Conservation (phyloP, 2,329 filamentous ascomycete species). For the Fusarium tuaranense region DNA sequence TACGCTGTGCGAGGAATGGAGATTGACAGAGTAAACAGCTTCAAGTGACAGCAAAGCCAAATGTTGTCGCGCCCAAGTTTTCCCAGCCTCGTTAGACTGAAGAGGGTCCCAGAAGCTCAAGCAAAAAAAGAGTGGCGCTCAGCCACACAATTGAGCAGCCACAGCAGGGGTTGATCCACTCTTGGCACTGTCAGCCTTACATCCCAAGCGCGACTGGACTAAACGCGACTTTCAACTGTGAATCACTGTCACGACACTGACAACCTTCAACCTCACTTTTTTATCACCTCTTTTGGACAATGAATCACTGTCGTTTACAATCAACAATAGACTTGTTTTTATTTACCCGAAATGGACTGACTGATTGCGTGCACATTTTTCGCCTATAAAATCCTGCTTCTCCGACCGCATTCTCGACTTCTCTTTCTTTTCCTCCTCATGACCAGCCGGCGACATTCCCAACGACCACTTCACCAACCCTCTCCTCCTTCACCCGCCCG, state of each 20-base stretch:
- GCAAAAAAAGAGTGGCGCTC: background rate
- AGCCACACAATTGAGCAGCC: constrained; percentile 30
- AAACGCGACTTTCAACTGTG: constrained; percentile 6
- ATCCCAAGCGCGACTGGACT: constrained; percentile 7
- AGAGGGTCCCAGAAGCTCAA: background rate
- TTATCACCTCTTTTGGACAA: background rate
- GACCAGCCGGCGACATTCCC: background rate
- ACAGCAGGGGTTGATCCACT: constrained; percentile 9
- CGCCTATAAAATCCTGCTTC: background rate
- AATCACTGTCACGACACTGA: background rate
- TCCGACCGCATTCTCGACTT: background rate
- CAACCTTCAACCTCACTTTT: background rate
- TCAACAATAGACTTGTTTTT: background rate
- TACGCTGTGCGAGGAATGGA: constrained; percentile 6
- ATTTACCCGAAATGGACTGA: background rate
- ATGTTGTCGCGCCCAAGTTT: constrained; percentile 41
- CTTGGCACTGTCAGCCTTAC: constrained; percentile 37
- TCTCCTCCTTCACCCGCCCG: background rate
- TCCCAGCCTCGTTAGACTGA: constrained; percentile 42
- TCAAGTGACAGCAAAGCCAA: constrained; percentile 19
- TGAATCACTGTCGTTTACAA: background rate
- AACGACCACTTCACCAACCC: background rate
- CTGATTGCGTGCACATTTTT: background rate
- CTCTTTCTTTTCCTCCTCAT: background rate
- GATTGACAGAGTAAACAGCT: constrained; percentile 10